Conservation (phyloP, 306 rosid species). For the Fragaria nilgerrensis region DNA sequence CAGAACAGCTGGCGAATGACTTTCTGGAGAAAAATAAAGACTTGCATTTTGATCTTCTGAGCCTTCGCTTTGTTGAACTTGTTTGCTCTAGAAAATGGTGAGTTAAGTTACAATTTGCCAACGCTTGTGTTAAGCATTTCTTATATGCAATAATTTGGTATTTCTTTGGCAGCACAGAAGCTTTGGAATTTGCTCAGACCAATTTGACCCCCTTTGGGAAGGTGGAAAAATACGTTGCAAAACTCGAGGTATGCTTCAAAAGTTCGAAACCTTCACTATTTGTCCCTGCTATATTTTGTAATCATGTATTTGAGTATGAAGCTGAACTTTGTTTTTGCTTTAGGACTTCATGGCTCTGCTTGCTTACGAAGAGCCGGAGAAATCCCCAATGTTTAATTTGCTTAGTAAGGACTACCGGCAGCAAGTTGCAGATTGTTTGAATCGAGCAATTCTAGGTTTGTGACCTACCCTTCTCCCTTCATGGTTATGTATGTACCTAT, state of each 20-base stretch:
- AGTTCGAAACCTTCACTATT: background rate
- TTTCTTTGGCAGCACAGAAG: conserved; percentile 91
- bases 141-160: conserved; percentile 20
- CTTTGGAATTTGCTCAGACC: conserved; percentile 84
- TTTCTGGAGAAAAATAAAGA: conserved; percentile 70
- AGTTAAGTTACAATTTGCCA: conserved; percentile 28
- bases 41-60: conserved; percentile 80
- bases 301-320: conserved; percentile 9
- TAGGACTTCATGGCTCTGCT: conserved; percentile 88
- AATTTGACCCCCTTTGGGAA: conserved; percentile 72
- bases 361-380: conserved; percentile 91
- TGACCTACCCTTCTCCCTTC: conserved; percentile 19
- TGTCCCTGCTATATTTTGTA: background rate
- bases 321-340: conserved; percentile 13
- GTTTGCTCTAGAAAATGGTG: conserved; percentile 78
- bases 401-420: conserved; percentile 75
- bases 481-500: background rate
- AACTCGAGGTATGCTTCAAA: conserved; percentile 57
- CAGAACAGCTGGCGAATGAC: conserved; percentile 63
- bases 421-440: conserved; percentile 72
- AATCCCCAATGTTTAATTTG: conserved; percentile 83
- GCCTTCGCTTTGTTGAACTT: conserved; percentile 92
- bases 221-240: conserved; percentile 52
- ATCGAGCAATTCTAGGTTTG: conserved; percentile 83
- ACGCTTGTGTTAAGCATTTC: conserved; percentile 16